A percentile compares a stretch with the other conserved stretches of the same genome.
These are phyloP conservation scores for Russula sp. DNA, from an alignment of 768 basidiomycete species.

Conservation along the genomic window DNA sequence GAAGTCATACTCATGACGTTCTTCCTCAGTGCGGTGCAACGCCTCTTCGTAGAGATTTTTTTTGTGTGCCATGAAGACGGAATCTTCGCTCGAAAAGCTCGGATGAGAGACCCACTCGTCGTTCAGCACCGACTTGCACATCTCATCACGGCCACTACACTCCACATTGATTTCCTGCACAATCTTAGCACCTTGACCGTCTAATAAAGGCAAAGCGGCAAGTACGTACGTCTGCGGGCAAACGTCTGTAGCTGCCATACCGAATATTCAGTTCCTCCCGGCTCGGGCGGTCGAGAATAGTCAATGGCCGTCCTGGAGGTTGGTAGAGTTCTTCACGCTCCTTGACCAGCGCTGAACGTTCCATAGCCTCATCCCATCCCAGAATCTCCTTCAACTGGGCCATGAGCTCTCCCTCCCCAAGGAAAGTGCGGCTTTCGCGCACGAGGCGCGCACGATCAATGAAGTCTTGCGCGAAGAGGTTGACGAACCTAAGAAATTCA, in stretches of 20 bases:
- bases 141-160: slow-evolving; percentile 93
- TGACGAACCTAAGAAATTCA: slow-evolving; percentile 92
- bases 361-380: slow-evolving; percentile 76
- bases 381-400: slow-evolving; percentile 78
- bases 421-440: slow-evolving; percentile 69
- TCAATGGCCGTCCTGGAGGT: slow-evolving; percentile 23
- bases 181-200: not conserved
- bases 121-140: slow-evolving; percentile 94
- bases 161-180: slow-evolving; percentile 75
- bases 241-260: slow-evolving; percentile 84
- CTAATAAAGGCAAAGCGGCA: not conserved
- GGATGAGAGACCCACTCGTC: slow-evolving; percentile 99
- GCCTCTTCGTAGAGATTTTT: slow-evolving; percentile 98
- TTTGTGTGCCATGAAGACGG: slow-evolving; percentile 82
- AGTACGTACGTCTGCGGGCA: slow-evolving; percentile 66
- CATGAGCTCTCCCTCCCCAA: slow-evolving; percentile 69
- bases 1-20: slow-evolving; percentile 98
- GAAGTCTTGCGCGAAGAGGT: slow-evolving; percentile 89
- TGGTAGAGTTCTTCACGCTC: slow-evolving; percentile 26
- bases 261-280: slow-evolving; percentile 61
- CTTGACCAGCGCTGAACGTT: slow-evolving; percentile 26
- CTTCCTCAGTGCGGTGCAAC: slow-evolving; percentile 92
- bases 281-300: slow-evolving; percentile 36
- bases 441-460: slow-evolving; percentile 83
- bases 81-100: slow-evolving; percentile 90